phyloP scores from a whole-genome alignment of 2,329 filamentous ascomycete species.

The Cordyceps cicadae region DNA sequence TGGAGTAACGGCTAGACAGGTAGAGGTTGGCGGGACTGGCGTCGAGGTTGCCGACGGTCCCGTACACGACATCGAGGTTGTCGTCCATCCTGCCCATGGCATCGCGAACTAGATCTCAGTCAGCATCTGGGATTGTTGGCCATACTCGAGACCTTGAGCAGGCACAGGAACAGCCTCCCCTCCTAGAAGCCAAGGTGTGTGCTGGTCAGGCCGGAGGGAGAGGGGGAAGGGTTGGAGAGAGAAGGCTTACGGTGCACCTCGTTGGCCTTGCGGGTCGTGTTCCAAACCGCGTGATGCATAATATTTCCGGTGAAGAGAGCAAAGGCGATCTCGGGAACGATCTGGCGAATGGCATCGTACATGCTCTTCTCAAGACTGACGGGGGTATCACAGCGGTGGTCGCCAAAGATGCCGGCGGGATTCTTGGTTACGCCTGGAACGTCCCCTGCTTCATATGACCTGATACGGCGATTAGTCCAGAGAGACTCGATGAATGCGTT shows the following conservation, averaged over 20 bases:
- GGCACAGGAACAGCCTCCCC: too few species aligned
- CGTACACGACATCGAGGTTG: slow-evolving; percentile 38
- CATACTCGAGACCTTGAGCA: too few species aligned
- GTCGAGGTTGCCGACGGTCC: slow-evolving; percentile 51
- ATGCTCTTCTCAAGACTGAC: slow-evolving; percentile 44
- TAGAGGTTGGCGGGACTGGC: slow-evolving; percentile 44
- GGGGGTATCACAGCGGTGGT: slow-evolving; percentile 46
- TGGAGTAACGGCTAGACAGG: slow-evolving; percentile 24
- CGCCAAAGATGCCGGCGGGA: slow-evolving; percentile 44
- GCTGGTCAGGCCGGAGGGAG: too few species aligned
- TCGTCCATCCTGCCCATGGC: slow-evolving; percentile 39
- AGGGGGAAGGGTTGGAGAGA: too few species aligned
- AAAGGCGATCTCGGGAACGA: slow-evolving; percentile 41
- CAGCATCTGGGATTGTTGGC: background rate
- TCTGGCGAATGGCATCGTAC: slow-evolving; percentile 39
- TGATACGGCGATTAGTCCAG: slow-evolving; percentile 15
- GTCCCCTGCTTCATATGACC: slow-evolving; percentile 38
- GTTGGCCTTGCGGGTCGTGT: slow-evolving; percentile 30
- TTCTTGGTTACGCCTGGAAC: slow-evolving; percentile 38
- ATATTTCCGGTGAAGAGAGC: slow-evolving; percentile 54
- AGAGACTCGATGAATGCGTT: too few species aligned
- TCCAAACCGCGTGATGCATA: slow-evolving; percentile 44
- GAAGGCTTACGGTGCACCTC: slow-evolving; percentile 20
- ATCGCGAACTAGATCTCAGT: slow-evolving; percentile 27
- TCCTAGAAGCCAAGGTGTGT: too few species aligned